Evolutionary conservation across 2,329 filamentous ascomycete genomes (phyloP), one percentile per base, ranked within the genome.

Genomic region (Clarireedia monteithiana): DNA sequence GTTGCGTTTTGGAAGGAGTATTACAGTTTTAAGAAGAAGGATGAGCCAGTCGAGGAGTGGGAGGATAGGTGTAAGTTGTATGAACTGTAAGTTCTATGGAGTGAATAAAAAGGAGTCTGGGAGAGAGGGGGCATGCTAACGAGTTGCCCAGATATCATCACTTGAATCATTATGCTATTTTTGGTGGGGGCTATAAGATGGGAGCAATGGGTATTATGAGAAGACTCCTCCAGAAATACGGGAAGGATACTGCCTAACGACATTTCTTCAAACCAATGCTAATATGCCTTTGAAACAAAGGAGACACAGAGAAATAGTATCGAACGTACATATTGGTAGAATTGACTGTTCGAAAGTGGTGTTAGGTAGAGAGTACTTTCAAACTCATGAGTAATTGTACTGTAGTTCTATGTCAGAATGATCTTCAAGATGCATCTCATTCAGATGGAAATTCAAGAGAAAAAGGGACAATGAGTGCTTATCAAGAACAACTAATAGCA

Each of bases 191-290:
- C 0, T 96, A 96, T 69, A 81, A 82, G 40, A 77, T 78, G 42
- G 85, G 89, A 4, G 90, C 91, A 27, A 79, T 92, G 71, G 78
- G 79, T 4, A 94, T 95, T 54, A 94, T 95, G 88, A 81, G 78
- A 69, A 81, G 74, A 61, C 73, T 96, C 63, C 73, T 89, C 27
- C 74, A 74, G 44, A 95, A 90, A 67, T 95, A 95, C 70, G 83
- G 78, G 36, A 24, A 56, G 26, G 45, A 30, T 48, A n/a, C 20
- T 50, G 15, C 23, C 12, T 20, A 26, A 30, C 3, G 15, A 24
- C 4, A 4, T 4, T 34, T 12, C 30, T 34, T 12, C 4, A 34
- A 12, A 34, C 10, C 5, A 34, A 34, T 12, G 30, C 30, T 50
- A n/a, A 51, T n/a, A 42, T 7, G 7, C 6, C 12, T 6, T 24